Base-by-base conservation (phyloP, 2,329 filamentous ascomycete genomes). In the Ampelomyces quisqualis region DNA sequence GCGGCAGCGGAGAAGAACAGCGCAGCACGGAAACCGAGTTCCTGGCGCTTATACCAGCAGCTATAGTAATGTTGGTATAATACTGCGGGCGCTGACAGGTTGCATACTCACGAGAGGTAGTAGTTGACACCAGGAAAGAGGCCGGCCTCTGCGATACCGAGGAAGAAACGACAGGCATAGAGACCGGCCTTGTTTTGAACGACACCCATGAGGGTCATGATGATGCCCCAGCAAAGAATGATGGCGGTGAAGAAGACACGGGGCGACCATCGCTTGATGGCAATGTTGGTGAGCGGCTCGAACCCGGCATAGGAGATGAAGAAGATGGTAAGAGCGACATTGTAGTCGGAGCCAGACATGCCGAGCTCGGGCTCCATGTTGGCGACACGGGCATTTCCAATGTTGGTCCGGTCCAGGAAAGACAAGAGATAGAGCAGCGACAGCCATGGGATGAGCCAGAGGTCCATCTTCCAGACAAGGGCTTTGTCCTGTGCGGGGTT, bases 321-420 rank as follows among this genome's bases (percentile, higher is more conserved):
- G 64, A 85, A 86, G 2, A 86, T 66, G 1, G 82, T 86, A 35
- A 86, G 58, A 1, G 81, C 80, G 1, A 77, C 78, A 4, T 85
- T 72, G 52, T 86, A 86, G 50, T 84, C 73, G 39, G 84, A 80
- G 2, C 78, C 79, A 0, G 17, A 37, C 61, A 69, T 63, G 3
- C 50, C n/a, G n/a, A 64, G 47, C 14, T 55, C 49, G 9, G 22
- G 37, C 28, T 57, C 60, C 37, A 68, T 58, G 6, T 62, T 52
- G 23, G 67, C 63, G 23, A 71, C 64, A 41, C 62, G 62, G 38
- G 60, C 72, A 74, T 80, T 84, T 22, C 56, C 60, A 36, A 67
- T 68, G 45, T 68, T 68, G 36, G 63, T 66, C 7, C 64, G 55
- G 41, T 68, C 64, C 42, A 68, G 33, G 52, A 68, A 72, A 5